Evolutionary conservation across 2,329 filamentous ascomycete genomes (phyloP).

Genomic region (Colletotrichum neosansevieriae): DNA sequence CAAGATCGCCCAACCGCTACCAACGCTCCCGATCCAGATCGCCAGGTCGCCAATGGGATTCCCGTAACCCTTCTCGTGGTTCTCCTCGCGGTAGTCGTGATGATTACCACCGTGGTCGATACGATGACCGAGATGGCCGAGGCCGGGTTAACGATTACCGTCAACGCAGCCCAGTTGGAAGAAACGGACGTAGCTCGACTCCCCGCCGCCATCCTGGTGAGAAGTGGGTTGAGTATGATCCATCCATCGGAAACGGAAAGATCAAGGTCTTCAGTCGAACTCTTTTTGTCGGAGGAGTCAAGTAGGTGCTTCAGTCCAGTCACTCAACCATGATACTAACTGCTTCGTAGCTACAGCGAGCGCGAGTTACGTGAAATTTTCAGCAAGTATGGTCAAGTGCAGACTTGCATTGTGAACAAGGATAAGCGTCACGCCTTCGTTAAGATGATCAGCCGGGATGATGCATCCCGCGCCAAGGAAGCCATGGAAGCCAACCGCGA

Average conservation of each 20-base stretch:
- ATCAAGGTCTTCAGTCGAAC: slow-evolving; percentile 97
- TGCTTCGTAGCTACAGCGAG: slow-evolving; percentile 74
- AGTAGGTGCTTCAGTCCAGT: slow-evolving; percentile 65
- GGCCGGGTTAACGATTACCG: slow-evolving; percentile 77
- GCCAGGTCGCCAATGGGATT: slow-evolving; percentile 79
- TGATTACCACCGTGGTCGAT: slow-evolving; percentile 75
- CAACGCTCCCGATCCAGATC: slow-evolving; percentile 83
- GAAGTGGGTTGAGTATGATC: slow-evolving; percentile 87
- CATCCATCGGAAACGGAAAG: slow-evolving; percentile 76
- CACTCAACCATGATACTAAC: slow-evolving; percentile 43
- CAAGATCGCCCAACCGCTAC: slow-evolving; percentile 72
- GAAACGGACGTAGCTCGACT: slow-evolving; percentile 72
- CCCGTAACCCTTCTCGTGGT: slow-evolving; percentile 57
- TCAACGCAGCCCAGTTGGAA: slow-evolving; percentile 83
- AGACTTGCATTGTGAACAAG: slow-evolving; percentile 97
- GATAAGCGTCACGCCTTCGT: slow-evolving; percentile 99
- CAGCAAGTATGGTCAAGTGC: slow-evolving; percentile 84
- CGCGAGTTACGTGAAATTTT: slow-evolving; percentile 86
- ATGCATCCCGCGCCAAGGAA: slow-evolving; percentile 85
- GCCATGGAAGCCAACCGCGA: slow-evolving; percentile 86
- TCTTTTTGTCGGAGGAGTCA: slow-evolving; percentile 95
- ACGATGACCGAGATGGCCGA: slow-evolving; percentile 65
- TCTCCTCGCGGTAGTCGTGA: slow-evolving; percentile 72
- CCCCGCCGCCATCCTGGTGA: slow-evolving; percentile 55
- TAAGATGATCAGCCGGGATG: slow-evolving; percentile 93